Conservation (phyloP, 1,284 basidiomycete species). For the Sporisorium reilianum region DNA sequence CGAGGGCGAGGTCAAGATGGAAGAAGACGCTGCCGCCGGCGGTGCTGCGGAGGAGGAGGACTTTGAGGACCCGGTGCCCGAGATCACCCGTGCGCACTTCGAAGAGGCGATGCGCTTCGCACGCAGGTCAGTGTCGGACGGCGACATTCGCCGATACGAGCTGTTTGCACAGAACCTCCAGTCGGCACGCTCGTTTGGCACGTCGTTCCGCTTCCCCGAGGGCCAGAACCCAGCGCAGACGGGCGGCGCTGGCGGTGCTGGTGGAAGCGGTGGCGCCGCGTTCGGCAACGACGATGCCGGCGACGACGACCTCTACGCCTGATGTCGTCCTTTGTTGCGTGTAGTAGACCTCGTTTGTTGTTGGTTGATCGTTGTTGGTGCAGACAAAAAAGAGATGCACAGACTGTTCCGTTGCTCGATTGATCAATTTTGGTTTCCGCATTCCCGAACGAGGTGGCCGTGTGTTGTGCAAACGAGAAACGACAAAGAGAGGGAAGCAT, state of each 20-base stretch:
- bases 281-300: constrained; percentile 83
- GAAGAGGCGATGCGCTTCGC: constrained; percentile 95
- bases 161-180: constrained; percentile 68
- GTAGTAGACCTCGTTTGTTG: constrained; percentile 8
- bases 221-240: constrained; percentile 57
- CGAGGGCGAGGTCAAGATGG: constrained; percentile 73
- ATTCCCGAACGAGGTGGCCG: background rate
- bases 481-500: too few species aligned
- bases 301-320: constrained; percentile 75
- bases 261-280: constrained; percentile 77
- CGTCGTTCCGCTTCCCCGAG: constrained; percentile 97
- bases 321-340: background rate
- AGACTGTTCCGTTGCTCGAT: background rate
- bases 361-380: background rate
- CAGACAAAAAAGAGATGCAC: constrained; percentile 11
- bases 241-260: constrained; percentile 43
- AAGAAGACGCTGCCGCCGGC: constrained; percentile 74
- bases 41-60: constrained; percentile 77
- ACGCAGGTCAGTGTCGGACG: constrained; percentile 71
- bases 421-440: background rate
- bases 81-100: constrained; percentile 83
- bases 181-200: constrained; percentile 74
- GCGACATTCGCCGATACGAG: constrained; percentile 89
- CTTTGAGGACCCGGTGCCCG: constrained; percentile 84
- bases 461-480: too few species aligned